Evolutionary conservation across 352 stramenopile genomes (phyloP).

Genomic region (Phytophthora agathidicida): DNA sequence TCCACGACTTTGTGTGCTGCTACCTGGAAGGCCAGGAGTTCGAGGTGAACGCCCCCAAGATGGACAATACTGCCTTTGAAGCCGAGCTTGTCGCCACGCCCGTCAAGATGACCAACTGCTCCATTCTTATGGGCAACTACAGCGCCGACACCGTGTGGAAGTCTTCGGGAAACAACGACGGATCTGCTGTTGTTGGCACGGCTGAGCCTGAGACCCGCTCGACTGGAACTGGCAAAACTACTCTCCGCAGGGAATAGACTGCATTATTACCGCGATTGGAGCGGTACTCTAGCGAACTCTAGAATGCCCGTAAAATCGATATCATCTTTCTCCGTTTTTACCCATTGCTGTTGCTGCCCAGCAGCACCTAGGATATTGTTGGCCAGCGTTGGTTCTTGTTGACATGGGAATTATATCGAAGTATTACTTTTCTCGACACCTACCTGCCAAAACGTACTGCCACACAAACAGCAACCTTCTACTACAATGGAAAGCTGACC

Average conservation of each 20-base stretch:
- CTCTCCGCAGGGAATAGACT: constrained; percentile 9
- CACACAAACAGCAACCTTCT: no score
- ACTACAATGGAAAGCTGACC: no score
- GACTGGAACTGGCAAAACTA: neutral
- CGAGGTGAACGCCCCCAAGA: constrained; percentile 27
- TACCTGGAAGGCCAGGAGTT: constrained; percentile 31
- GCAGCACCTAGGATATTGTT: no score
- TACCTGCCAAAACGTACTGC: no score
- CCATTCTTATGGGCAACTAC: constrained; percentile 20
- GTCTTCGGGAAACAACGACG: neutral
- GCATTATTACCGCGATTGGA: neutral
- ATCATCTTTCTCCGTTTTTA: neutral
- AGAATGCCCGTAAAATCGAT: constrained; percentile 3
- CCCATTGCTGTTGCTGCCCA: no score
- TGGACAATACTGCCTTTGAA: constrained; percentile 6
- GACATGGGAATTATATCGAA: no score
- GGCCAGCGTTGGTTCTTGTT: no score
- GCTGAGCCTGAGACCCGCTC: no score
- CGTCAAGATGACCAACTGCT: constrained; percentile 28
- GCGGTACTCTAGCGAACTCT: neutral
- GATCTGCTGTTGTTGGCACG: neutral
- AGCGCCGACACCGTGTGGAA: constrained; percentile 18
- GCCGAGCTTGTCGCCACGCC: constrained; percentile 16
- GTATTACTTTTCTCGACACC: no score
- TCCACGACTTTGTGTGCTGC: constrained; percentile 36